Evolutionary conservation across 164 flowering plant species (phyloP), one percentile per base, ranked within the genome.

Genomic region (Chimonanthus salicifolius): DNA sequence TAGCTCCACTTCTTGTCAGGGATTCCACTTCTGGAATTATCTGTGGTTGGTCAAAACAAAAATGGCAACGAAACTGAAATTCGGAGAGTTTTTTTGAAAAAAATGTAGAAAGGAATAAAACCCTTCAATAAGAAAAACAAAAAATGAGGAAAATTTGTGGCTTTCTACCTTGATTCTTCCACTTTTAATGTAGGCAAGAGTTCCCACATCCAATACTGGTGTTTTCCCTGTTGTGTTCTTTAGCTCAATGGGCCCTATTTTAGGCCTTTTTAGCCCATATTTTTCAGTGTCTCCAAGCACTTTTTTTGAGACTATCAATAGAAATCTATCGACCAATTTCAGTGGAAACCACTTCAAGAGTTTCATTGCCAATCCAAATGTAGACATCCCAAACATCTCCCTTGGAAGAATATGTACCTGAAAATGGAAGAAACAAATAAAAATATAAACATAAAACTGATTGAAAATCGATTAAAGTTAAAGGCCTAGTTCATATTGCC

Each of bases 321-420:
- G 79, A 51, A 85, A 68, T 58, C 72, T 9, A 75, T 88, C 90
- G n/a, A 87, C 89, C 21, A 82, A 11, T 46, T 76, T 58, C 48
- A 83, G 16, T 5, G 90, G 90, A 47, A 88, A 74, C 88, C 87
- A 84, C 50, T 84, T 85, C 20, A 83, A 80, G 73, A 87, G 47
- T 72, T 74, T 62, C 85, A 84, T 82, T 43, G 87, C 80, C 5
- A 88, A 45, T 20, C 72, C 86, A 79, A 87, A 85, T n/a, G 87
- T 87, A 64, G 88, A 85, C 63, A n/a, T 73, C 1, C 88, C 88
- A 46, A 86, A 76, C 70, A 88, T 73, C 43, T 83, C 86, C 71
- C 78, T 82, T 3, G 90, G 86, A 80, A 87, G 76, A 68, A 88
- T 71, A 74, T 88, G 92, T 58, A 88, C 49, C 89, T 88, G 77